Evolutionary conservation across 2,329 filamentous ascomycete species (phyloP).

Genomic region (Trichoderma koningii): DNA sequence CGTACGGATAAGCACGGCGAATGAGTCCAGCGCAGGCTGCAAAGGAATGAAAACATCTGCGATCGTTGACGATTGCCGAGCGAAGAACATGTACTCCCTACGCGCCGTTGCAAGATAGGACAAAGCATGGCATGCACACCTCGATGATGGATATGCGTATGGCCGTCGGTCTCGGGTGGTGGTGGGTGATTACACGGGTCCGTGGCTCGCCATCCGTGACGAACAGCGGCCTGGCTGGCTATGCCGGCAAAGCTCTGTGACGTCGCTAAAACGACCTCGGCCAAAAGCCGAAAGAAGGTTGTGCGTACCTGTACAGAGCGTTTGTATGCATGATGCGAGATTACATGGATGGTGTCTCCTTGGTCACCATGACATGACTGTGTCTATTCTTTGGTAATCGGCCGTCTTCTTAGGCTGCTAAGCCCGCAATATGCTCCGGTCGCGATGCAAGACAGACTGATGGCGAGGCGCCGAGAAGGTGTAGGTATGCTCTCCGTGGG

Average conservation of each 20-base stretch:
- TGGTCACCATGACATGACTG: neutral
- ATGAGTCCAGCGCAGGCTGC: no score
- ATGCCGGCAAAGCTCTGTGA: conserved; percentile 21
- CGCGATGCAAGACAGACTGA: neutral
- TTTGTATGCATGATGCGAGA: conserved; percentile 9
- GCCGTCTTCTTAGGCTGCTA: neutral
- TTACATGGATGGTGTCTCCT: neutral
- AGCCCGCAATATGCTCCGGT: neutral
- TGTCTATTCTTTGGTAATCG: neutral
- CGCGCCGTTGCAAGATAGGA: no score
- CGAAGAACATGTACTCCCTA: no score
- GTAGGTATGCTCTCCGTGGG: neutral
- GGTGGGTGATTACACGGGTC: neutral
- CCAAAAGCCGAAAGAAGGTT: conserved; percentile 24
- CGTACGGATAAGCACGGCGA: no score
- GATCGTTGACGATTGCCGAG: no score
- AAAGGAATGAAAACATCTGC: no score
- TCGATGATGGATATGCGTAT: neutral
- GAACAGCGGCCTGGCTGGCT: neutral
- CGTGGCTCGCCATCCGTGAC: neutral
- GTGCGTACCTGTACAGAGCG: neutral
- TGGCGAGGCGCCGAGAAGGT: conserved; percentile 8
- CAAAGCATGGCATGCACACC: no score
- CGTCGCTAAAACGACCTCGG: conserved; percentile 24
- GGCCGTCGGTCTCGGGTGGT: neutral